Conservation (phyloP, 352 stramenopile species). For the Pythium volutum region DNA sequence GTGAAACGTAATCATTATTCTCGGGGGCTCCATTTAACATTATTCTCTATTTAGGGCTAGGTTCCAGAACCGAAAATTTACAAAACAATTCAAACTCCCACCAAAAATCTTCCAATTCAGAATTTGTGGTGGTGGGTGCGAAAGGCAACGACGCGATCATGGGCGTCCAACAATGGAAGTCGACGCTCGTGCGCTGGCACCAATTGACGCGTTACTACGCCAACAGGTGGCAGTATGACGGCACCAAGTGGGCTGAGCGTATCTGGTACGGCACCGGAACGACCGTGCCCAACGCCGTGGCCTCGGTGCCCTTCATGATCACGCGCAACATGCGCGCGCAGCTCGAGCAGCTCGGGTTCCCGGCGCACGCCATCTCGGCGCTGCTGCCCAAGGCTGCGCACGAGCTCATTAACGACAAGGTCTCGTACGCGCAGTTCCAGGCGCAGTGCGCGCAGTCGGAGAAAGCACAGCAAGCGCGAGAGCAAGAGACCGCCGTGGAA, state of each 20-base stretch:
- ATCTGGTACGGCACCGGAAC: constrained; percentile 65
- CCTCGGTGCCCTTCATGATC: constrained; percentile 85
- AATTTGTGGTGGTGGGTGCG: neutral
- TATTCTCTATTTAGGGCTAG: neutral
- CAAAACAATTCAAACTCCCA: neutral
- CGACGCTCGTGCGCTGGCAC: constrained; percentile 54
- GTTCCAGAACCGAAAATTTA: neutral
- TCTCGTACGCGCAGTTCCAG: constrained; percentile 54
- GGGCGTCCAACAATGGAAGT: constrained; percentile 38
- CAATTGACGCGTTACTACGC: constrained; percentile 71
- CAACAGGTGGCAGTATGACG: constrained; percentile 86
- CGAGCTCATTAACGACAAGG: constrained; percentile 51
- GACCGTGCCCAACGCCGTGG: constrained; percentile 37
- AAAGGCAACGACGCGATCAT: constrained; percentile 19
- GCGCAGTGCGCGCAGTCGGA: constrained; percentile 36
- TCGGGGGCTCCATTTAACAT: too few species aligned
- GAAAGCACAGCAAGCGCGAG: neutral
- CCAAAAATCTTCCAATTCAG: neutral
- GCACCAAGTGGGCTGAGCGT: constrained; percentile 65
- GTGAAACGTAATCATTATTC: too few species aligned
- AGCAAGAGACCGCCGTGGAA: constrained; percentile 17
- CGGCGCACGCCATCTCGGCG: constrained; percentile 51
- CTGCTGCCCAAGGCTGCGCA: constrained; percentile 59
- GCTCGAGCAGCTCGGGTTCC: constrained; percentile 55
- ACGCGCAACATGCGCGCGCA: constrained; percentile 67